These are phyloP conservation scores for Daldinia eschscholtzii DNA, from an alignment of 2,329 filamentous ascomycete genomes.

Conservation along the genomic window DNA sequence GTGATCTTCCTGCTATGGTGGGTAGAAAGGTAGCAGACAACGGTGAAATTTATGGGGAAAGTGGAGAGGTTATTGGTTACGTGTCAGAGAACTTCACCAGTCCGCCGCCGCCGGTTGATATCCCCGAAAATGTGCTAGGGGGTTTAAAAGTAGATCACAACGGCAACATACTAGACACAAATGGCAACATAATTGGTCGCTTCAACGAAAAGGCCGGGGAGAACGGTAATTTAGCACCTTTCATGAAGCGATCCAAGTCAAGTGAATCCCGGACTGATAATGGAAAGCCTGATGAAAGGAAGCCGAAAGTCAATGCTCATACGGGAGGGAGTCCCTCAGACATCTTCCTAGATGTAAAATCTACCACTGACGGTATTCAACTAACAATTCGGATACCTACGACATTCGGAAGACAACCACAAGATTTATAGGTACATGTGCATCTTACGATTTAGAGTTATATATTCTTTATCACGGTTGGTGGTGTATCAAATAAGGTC, in stretches of 20 bases:
- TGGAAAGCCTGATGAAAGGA: constrained; percentile 40
- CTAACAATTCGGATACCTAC: constrained; percentile 69
- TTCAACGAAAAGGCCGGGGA: constrained; percentile 58
- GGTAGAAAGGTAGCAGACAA: constrained; percentile 60
- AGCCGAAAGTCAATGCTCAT: constrained; percentile 53
- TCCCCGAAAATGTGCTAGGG: constrained; percentile 47
- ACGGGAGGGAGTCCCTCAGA: constrained; percentile 63
- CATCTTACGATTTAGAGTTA: not conserved
- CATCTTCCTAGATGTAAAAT: constrained; percentile 68
- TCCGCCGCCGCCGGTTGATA: constrained; percentile 44
- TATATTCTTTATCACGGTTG: not conserved
- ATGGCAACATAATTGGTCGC: constrained; percentile 61
- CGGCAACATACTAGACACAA: constrained; percentile 61
- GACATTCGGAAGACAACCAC: constrained; percentile 59
- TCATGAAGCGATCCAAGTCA: constrained; percentile 25
- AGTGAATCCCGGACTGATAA: constrained; percentile 44
- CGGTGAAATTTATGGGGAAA: constrained; percentile 62
- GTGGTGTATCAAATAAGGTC: not conserved
- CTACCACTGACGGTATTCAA: constrained; percentile 69
- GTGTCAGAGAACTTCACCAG: constrained; percentile 58
- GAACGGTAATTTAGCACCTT: constrained; percentile 37
- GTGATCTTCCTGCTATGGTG: constrained; percentile 68
- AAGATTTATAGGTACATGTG: constrained; percentile 29
- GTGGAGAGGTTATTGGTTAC: constrained; percentile 60
- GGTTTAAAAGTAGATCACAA: constrained; percentile 59